Conservation (phyloP, 2,329 filamentous ascomycete species). For the Diaporthe longicolla region DNA sequence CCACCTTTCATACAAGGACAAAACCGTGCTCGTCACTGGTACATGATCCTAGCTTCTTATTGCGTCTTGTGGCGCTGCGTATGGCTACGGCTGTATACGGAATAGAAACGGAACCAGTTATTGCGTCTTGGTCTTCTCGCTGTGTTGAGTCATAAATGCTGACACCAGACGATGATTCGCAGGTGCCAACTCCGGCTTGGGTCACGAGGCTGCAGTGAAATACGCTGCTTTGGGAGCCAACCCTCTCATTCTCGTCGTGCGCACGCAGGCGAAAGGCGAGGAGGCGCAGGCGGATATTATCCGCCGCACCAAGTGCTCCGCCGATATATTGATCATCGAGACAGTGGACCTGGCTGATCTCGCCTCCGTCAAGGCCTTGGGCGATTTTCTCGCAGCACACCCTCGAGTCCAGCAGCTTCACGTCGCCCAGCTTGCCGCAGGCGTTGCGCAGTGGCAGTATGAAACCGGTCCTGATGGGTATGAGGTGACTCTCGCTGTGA, state of each 20-base stretch:
- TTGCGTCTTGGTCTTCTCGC: not conserved
- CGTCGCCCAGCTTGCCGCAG: constrained; percentile 60
- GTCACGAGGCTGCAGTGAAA: constrained; percentile 64
- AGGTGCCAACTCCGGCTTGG: constrained; percentile 63
- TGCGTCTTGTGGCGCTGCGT: too few species aligned
- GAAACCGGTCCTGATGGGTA: constrained; percentile 57
- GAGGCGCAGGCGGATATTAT: constrained; percentile 55
- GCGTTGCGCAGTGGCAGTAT: constrained; percentile 56
- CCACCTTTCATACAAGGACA: constrained; percentile 27
- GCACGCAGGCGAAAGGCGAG: constrained; percentile 58
- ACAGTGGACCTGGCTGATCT: constrained; percentile 62
- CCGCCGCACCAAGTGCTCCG: constrained; percentile 49
- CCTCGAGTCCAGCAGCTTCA: constrained; percentile 48
- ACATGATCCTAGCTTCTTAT: not conserved
- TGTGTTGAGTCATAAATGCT: too few species aligned
- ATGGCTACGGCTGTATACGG: too few species aligned
- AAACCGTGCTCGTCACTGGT: constrained; percentile 29
- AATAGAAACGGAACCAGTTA: too few species aligned
- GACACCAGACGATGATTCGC: constrained; percentile 42
- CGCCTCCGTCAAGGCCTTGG: constrained; percentile 59
- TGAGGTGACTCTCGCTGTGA: constrained; percentile 69
- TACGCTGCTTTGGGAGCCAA: constrained; percentile 58
- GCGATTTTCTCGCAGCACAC: constrained; percentile 50
- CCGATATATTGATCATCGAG: constrained; percentile 57
- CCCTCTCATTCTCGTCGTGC: constrained; percentile 61